These are phyloP conservation scores for Cryomyces minteri DNA, from an alignment of 495 filamentous ascomycete species.

Conservation along the genomic window DNA sequence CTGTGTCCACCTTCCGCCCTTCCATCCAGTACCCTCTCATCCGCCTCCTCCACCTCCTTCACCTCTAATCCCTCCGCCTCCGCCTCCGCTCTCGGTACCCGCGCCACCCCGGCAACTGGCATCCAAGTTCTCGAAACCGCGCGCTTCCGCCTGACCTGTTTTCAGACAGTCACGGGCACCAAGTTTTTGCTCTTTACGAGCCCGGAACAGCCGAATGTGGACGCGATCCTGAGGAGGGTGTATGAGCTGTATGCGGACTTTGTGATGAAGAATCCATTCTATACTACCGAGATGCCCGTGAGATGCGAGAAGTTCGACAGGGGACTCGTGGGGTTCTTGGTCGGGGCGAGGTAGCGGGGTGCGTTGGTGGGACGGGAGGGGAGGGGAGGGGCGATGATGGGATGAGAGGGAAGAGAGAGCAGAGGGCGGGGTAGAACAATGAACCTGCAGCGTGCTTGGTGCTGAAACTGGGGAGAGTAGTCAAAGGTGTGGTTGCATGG, in stretches of 20 bases:
- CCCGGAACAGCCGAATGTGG: slow-evolving; percentile 73
- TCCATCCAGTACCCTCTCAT: slow-evolving; percentile 8
- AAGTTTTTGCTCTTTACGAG: slow-evolving; percentile 96
- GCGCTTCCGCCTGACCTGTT: slow-evolving; percentile 85
- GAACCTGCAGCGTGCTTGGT: no score
- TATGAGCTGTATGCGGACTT: slow-evolving; percentile 95
- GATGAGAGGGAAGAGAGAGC: no score
- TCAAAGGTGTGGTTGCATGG: no score
- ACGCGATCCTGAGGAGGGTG: slow-evolving; percentile 58
- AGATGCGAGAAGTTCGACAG: slow-evolving; percentile 88
- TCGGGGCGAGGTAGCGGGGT: no score
- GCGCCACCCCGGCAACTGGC: slow-evolving; percentile 43
- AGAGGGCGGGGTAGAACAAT: no score
- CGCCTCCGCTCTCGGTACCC: slow-evolving; percentile 13
- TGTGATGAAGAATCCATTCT: slow-evolving; percentile 99
- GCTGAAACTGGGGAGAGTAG: no score
- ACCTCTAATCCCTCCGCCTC: slow-evolving; percentile 10
- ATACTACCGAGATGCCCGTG: slow-evolving; percentile 93
- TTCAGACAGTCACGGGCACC: slow-evolving; percentile 80
- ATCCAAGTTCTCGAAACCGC: slow-evolving; percentile 83
- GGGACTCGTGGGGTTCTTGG: slow-evolving; percentile 52
- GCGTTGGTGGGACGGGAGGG: no score
- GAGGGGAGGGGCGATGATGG: no score
- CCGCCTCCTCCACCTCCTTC: slow-evolving; percentile 16
- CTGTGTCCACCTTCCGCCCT: slow-evolving; percentile 34